Conservation (phyloP, 331 rosid species). For the Cydonia oblonga region DNA sequence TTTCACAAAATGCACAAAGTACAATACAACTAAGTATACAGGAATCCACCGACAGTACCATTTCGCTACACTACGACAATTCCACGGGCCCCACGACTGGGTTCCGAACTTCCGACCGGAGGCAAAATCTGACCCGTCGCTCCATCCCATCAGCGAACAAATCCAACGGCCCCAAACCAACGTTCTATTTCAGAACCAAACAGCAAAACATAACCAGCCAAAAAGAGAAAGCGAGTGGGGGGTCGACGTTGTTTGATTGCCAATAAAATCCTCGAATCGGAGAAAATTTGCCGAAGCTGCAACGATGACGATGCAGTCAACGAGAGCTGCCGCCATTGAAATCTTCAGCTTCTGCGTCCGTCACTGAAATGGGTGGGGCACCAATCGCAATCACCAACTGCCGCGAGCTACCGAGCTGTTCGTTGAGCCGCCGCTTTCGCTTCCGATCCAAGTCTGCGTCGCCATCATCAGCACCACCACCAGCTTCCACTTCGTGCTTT, state of each 20-base stretch:
- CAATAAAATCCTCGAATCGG: constrained; percentile 50
- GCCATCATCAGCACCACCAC: constrained; percentile 5
- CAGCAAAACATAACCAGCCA: constrained; percentile 1
- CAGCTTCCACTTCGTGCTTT: constrained; percentile 18
- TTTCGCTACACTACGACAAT: neutral
- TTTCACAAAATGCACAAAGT: too few species aligned
- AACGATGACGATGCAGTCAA: constrained; percentile 20
- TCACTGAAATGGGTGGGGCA: constrained; percentile 44
- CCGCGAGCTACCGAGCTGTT: constrained; percentile 22
- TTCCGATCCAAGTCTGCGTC: constrained; percentile 59
- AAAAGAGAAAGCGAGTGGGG: neutral
- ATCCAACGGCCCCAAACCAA: constrained; percentile 19
- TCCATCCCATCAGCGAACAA: neutral
- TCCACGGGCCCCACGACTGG: neutral
- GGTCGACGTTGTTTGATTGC: constrained; percentile 37
- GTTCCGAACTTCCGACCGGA: neutral
- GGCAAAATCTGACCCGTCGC: constrained; percentile 1
- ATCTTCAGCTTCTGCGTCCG: constrained; percentile 12
- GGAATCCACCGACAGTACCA: neutral
- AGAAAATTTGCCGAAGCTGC: neutral
- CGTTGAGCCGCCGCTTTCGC: constrained; percentile 53
- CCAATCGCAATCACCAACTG: constrained; percentile 24
- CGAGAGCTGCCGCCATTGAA: constrained; percentile 6
- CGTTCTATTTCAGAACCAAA: neutral
- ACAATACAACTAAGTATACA: too few species aligned